Conservation (phyloP, 768 basidiomycete species). For the Boletus barrowsii region DNA sequence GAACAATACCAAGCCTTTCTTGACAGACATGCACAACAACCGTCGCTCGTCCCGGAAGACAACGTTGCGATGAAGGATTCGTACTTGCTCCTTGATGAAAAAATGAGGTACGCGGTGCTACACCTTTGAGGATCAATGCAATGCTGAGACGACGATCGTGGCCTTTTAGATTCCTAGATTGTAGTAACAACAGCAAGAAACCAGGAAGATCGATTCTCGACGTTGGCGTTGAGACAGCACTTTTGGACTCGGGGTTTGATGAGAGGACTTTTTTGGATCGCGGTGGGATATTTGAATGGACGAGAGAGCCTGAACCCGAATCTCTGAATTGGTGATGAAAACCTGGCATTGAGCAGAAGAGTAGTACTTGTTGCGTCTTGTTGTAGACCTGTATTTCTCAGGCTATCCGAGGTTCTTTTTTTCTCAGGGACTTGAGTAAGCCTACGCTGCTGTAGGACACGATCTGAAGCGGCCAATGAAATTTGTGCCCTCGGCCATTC, state of each 20-base stretch:
- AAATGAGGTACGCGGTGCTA: slow-evolving; percentile 28
- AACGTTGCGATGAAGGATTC: slow-evolving; percentile 40
- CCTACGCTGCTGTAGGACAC: too few relatives aligned
- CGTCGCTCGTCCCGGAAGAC: slow-evolving; percentile 34
- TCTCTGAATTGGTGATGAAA: slow-evolving; percentile 10
- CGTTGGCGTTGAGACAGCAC: slow-evolving; percentile 12
- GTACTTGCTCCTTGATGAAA: slow-evolving; percentile 36
- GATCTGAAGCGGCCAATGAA: too few relatives aligned
- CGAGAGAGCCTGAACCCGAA: neutral
- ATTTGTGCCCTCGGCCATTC: too few relatives aligned
- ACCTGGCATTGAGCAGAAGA: neutral
- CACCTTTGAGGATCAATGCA: neutral
- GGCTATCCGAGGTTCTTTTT: too few relatives aligned
- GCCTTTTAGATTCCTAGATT: slow-evolving; percentile 29
- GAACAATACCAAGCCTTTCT: slow-evolving; percentile 35
- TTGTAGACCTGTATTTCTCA: too few relatives aligned
- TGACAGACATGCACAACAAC: slow-evolving; percentile 25
- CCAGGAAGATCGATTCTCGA: slow-evolving; percentile 13
- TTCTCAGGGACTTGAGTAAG: too few relatives aligned
- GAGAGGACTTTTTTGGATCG: slow-evolving; percentile 10
- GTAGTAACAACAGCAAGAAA: slow-evolving; percentile 31
- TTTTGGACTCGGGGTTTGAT: slow-evolving; percentile 15
- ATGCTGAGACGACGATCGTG: neutral
- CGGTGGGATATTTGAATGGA: slow-evolving; percentile 9
- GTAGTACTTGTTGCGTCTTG: too few relatives aligned